Evolutionary conservation across 129 eudicot genomes (phyloP).

Genomic region (Arctium minus): DNA sequence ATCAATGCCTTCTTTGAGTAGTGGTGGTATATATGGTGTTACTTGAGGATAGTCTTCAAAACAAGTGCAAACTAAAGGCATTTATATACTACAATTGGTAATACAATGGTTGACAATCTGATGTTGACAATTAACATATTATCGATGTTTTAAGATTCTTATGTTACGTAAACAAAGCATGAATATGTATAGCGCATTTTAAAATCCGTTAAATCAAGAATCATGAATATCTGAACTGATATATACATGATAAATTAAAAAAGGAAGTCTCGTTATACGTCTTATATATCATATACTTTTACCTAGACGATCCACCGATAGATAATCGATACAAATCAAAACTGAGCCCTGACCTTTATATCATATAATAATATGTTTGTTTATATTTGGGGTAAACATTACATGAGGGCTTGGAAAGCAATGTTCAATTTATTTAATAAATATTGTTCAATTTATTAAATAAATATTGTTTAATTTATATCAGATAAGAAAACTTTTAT

Average conservation of each 20-base stretch:
- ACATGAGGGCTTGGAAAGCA: not conserved
- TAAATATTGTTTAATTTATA: too few species aligned
- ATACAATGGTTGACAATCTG: constrained; percentile 19
- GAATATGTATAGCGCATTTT: not conserved
- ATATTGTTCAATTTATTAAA: too few species aligned
- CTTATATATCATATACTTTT: not conserved
- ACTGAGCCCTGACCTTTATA: not conserved
- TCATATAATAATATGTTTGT: not conserved
- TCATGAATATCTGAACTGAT: constrained; percentile 8
- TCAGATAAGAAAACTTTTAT: not conserved
- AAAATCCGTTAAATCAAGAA: not conserved
- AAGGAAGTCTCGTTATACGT: not conserved
- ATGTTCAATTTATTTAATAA: too few species aligned
- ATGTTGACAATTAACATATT: constrained; percentile 17
- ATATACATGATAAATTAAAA: not conserved
- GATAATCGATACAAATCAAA: not conserved
- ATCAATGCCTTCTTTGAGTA: not conserved
- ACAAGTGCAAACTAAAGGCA: not conserved
- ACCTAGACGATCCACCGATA: not conserved
- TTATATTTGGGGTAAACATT: too few species aligned
- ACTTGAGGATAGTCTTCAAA: constrained; percentile 7
- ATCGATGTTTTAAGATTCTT: constrained; percentile 7
- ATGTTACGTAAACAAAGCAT: constrained; percentile 18
- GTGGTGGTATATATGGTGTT: constrained; percentile 12
- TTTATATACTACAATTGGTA: constrained; percentile 2